phyloP scores from a whole-genome alignment of 257 asterid species.

The Solanum acaule region DNA sequence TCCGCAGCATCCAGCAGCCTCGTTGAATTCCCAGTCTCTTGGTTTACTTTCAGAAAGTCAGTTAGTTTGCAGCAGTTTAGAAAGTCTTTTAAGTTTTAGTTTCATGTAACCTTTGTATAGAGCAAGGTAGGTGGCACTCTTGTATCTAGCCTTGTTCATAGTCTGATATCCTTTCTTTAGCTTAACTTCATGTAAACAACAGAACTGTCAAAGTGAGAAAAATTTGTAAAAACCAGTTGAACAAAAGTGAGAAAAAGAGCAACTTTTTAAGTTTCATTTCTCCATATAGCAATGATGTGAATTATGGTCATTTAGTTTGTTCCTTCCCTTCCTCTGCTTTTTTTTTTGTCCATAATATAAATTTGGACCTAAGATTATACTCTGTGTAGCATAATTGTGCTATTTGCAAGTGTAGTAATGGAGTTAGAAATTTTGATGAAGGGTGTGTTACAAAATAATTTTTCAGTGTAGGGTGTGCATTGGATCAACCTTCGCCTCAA shows the following conservation, averaged over 20 bases:
- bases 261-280: neutral
- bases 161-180: conserved; percentile 28
- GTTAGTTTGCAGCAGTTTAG: conserved; percentile 13
- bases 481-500: no score
- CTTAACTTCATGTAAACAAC: conserved; percentile 5
- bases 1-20: conserved; percentile 89
- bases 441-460: neutral
- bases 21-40: conserved; percentile 28
- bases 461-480: no score
- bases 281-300: neutral
- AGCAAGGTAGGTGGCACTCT: conserved; percentile 62
- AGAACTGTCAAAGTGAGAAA: neutral
- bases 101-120: conserved; percentile 47
- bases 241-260: neutral
- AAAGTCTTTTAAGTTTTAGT: neutral
- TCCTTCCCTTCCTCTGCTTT: neutral
- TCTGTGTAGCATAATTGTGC: neutral
- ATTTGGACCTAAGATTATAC: neutral
- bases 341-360: neutral
- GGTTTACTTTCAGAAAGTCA: neutral
- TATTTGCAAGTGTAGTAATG: neutral
- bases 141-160: conserved; percentile 67
- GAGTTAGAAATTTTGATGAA: no score
- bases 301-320: neutral
- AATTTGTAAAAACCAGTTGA: neutral